Evolutionary conservation across 2,329 filamentous ascomycete genomes (phyloP).

Genomic region (Calonectria honghensis): DNA sequence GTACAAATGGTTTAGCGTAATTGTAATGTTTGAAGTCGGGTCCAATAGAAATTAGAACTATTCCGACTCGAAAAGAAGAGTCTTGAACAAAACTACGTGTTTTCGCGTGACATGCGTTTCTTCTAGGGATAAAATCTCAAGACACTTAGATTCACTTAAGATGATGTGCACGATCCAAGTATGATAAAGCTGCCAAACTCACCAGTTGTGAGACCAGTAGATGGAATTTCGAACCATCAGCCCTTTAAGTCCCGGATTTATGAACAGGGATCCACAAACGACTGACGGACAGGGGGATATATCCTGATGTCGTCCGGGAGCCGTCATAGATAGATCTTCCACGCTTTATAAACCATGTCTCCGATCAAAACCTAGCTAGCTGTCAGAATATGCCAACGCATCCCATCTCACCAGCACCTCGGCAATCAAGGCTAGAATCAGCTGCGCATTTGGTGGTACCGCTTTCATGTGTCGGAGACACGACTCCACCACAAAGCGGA

Average conservation of each 20-base stretch:
- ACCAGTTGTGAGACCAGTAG: not conserved
- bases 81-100: not conserved
- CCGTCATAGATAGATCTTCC: not conserved
- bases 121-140: not conserved
- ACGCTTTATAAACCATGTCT: not conserved
- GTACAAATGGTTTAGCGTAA: slow-evolving; percentile 18
- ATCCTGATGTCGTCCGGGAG: not conserved
- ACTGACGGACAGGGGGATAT: not conserved
- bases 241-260: not conserved
- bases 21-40: slow-evolving; percentile 20
- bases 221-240: not conserved
- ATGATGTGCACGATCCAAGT: not conserved
- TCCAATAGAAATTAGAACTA: slow-evolving; percentile 16
- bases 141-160: not conserved
- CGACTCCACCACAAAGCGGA: slow-evolving; percentile 29
- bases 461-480: slow-evolving; percentile 17
- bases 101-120: not conserved
- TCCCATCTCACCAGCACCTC: not conserved
- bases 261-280: not conserved
- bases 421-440: not conserved
- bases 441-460: not conserved
- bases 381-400: slow-evolving; percentile 6
- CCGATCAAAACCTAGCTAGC: not conserved
- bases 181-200: not conserved
- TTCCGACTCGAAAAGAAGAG: not conserved